Percentiles rank a stretch among this genome's conserved stretches.
phyloP scores from a whole-genome alignment of 192 early-diverging fungal species.

The Coemansia sp. region DNA sequence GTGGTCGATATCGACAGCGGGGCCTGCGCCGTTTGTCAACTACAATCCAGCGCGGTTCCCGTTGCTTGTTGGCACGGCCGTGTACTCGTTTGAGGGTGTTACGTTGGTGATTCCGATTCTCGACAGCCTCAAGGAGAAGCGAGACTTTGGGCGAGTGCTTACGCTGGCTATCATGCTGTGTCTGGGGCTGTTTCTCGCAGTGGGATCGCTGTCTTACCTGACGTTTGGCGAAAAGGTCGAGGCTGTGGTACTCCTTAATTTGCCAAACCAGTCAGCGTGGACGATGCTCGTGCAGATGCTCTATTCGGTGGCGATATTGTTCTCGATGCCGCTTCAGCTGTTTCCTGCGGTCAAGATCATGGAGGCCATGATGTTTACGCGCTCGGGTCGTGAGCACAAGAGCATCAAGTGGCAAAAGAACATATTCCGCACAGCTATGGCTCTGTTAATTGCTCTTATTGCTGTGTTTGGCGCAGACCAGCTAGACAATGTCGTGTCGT shows the following conservation, averaged over 20 bases:
- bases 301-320: constrained; percentile 90
- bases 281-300: constrained; percentile 79
- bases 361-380: constrained; percentile 80
- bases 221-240: constrained; percentile 85
- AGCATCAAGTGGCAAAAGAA: constrained; percentile 90
- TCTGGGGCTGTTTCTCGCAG: constrained; percentile 77
- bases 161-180: constrained; percentile 75
- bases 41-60: constrained; percentile 82
- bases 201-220: constrained; percentile 84
- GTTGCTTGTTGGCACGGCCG: constrained; percentile 93
- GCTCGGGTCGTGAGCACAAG: constrained; percentile 75
- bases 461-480: constrained; percentile 78
- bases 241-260: constrained; percentile 87
- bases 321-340: constrained; percentile 92
- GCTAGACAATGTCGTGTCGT: constrained; percentile 80
- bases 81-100: constrained; percentile 90
- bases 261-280: constrained; percentile 69
- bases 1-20: constrained; percentile 45
- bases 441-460: constrained; percentile 68
- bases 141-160: constrained; percentile 79
- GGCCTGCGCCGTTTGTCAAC: constrained; percentile 66
- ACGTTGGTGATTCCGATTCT: constrained; percentile 77
- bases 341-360: constrained; percentile 94
- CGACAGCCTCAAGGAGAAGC: constrained; percentile 82
- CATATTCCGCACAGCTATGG: constrained; percentile 67